These are phyloP conservation scores for Phytophthora boehmeriae DNA, from an alignment of 352 stramenopile genomes.

Conservation along the genomic window DNA sequence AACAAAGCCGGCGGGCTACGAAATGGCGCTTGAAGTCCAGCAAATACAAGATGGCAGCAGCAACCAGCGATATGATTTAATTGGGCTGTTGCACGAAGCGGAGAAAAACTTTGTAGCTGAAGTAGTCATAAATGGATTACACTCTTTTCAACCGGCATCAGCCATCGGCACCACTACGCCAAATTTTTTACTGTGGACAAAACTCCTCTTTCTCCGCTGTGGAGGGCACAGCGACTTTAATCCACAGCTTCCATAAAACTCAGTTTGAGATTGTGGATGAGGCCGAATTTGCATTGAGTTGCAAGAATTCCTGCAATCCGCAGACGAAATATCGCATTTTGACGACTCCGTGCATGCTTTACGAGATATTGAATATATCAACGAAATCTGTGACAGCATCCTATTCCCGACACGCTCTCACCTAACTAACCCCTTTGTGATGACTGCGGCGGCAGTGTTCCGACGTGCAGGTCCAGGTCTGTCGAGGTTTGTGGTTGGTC, in stretches of 20 bases:
- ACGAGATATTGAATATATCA: conserved; percentile 32
- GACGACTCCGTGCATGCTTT: conserved; percentile 19
- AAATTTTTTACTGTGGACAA: conserved; percentile 18
- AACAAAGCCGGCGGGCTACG: too few relatives aligned
- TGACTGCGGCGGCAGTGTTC: conserved; percentile 36
- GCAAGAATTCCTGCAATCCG: conserved; percentile 25
- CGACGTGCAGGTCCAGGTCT: conserved; percentile 35
- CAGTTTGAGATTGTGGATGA: conserved; percentile 5
- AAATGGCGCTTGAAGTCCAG: too few relatives aligned
- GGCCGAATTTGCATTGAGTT: conserved; percentile 21
- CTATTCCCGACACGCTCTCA: conserved; percentile 39
- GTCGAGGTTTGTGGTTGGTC: conserved; percentile 27
- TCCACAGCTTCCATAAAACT: background rate
- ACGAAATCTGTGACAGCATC: conserved; percentile 36
- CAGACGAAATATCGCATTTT: conserved; percentile 24
- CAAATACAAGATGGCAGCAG: too few relatives aligned
- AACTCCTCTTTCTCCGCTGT: conserved; percentile 13
- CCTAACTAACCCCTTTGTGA: conserved; percentile 36
- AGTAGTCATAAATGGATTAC: too few relatives aligned
- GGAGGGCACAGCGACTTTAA: too few relatives aligned
- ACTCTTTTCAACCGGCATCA: too few relatives aligned
- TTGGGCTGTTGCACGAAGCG: too few relatives aligned
- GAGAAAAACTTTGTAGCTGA: too few relatives aligned
- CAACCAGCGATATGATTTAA: too few relatives aligned
- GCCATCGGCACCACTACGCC: too few relatives aligned